Evolutionary conservation across 2,329 filamentous ascomycete species (phyloP).

Genomic region (Teratosphaeria nubilosa): DNA sequence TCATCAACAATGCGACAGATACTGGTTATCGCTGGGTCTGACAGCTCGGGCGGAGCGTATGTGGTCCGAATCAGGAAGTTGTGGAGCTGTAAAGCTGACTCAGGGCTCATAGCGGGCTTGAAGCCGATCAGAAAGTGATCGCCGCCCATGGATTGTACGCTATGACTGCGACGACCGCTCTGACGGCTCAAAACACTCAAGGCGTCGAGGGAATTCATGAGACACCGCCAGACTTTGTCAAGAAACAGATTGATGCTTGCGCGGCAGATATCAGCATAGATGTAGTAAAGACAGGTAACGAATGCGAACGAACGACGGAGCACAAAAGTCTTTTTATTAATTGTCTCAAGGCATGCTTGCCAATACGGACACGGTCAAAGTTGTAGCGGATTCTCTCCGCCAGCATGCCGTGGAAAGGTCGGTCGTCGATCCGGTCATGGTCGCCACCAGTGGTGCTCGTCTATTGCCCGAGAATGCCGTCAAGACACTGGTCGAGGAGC

Average conservation of each 20-base stretch:
- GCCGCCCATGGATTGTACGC: slow-evolving; percentile 85
- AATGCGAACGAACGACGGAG: not conserved
- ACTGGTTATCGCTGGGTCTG: slow-evolving; percentile 76
- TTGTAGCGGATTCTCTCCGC: slow-evolving; percentile 55
- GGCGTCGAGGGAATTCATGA: slow-evolving; percentile 75
- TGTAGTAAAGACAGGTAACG: slow-evolving; percentile 77
- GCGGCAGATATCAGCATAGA: slow-evolving; percentile 77
- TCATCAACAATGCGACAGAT: slow-evolving; percentile 41
- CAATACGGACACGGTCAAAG: slow-evolving; percentile 56
- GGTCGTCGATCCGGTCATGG: slow-evolving; percentile 87
- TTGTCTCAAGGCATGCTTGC: slow-evolving; percentile 65
- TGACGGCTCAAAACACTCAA: slow-evolving; percentile 91
- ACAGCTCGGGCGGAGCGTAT: slow-evolving; percentile 84
- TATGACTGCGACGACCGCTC: slow-evolving; percentile 87
- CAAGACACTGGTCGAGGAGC: slow-evolving; percentile 44
- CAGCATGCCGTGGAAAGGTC: slow-evolving; percentile 47
- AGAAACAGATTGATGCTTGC: slow-evolving; percentile 75
- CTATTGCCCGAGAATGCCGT: slow-evolving; percentile 59
- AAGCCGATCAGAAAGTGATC: slow-evolving; percentile 92
- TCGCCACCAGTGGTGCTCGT: slow-evolving; percentile 67
- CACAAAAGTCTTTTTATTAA: slow-evolving; percentile 4
- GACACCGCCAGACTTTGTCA: slow-evolving; percentile 67
- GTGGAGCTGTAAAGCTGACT: slow-evolving; percentile 7
- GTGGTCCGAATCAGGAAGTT: slow-evolving; percentile 24
- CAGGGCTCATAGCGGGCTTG: slow-evolving; percentile 59